A percentile compares a stretch with the other conserved stretches of the same genome.
Conservation (phyloP, 1,284 basidiomycete species). For the Melampsora larici-populina region DNA sequence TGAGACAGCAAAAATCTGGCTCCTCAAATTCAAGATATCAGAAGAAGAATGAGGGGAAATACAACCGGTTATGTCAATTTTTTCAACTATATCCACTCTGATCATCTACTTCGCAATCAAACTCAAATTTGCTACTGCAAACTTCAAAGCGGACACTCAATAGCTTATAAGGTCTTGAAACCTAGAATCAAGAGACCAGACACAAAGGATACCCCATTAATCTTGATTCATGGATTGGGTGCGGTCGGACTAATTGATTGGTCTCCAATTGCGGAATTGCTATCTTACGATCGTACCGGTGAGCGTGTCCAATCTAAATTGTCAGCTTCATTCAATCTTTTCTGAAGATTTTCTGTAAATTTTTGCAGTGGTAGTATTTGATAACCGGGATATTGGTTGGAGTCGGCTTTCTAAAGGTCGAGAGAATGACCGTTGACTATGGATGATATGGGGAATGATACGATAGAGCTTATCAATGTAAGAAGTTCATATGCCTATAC, state of each 20-base stretch:
- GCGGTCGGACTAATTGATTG: not conserved
- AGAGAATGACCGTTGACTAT: not conserved
- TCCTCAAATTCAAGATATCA: no score
- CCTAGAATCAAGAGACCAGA: not conserved
- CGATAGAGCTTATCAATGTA: not conserved
- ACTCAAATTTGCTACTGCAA: not conserved
- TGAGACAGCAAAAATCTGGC: no score
- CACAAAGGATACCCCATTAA: not conserved
- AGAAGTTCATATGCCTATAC: no score
- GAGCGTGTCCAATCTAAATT: not conserved
- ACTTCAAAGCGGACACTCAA: not conserved
- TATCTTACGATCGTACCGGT: not conserved
- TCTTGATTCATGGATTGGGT: not conserved
- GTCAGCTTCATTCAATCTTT: not conserved
- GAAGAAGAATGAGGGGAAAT: no score
- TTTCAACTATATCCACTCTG: no score
- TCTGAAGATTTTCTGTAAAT: not conserved
- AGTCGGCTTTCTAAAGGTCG: not conserved
- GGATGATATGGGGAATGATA: not conserved
- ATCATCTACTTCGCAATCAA: no score
- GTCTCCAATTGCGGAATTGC: not conserved
- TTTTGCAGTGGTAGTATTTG: not conserved
- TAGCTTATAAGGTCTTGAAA: not conserved
- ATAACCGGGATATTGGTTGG: constrained; percentile 4
- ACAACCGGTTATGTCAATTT: no score